Evolutionary conservation across 805 yeast species (phyloP), one percentile per base, ranked within the genome.

Genomic region (Wickerhamiella brachini): DNA sequence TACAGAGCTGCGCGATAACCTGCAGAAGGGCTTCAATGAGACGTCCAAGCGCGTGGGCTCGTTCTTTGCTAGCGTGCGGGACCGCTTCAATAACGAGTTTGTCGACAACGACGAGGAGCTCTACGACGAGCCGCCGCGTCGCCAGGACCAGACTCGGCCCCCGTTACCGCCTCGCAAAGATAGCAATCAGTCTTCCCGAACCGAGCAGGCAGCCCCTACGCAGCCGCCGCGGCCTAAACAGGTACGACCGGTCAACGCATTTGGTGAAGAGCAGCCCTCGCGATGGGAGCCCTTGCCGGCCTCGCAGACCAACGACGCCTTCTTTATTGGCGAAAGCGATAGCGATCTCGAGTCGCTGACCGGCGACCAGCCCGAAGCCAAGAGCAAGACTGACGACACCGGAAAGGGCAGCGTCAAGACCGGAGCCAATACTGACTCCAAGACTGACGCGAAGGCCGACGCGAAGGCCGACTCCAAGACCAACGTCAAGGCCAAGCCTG

Each of bases 321-420:
- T 61, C 51, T 59, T 60, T 47, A 60, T 61, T 45, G 63, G 62
- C 44, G 64, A 61, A 46, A 57, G 62, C 49, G 64, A 61, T 48
- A 60, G 57, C 51, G 57, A 56, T 34, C 57, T 56, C 21, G 50
- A 58, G 22, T 58, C 53, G 6, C 50, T 54, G 31, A 55, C 55
- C 15, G 51, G 52, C 48, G 60, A 60, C 31, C 53, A 44, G 43
- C 44, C 31, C 38, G 29, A 44, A 15, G n/a, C 49, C 15, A 26
- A 13, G 46, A 45, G 45, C 45, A n/a, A 31, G n/a, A 31, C n/a
- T 15, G 38, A 45, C 3, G 31, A 38, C 37, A 45, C 26, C 24
- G 23, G 44, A 45, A 44, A 54, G 44, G 50, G 26, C 31, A n/a
- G n/a, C n/a, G n/a, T n/a, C n/a, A n/a, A n/a, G n/a, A n/a, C n/a